These are phyloP conservation scores for Cytospora paraplurivora DNA, from an alignment of 2,329 filamentous ascomycete genomes.

Conservation along the genomic window DNA sequence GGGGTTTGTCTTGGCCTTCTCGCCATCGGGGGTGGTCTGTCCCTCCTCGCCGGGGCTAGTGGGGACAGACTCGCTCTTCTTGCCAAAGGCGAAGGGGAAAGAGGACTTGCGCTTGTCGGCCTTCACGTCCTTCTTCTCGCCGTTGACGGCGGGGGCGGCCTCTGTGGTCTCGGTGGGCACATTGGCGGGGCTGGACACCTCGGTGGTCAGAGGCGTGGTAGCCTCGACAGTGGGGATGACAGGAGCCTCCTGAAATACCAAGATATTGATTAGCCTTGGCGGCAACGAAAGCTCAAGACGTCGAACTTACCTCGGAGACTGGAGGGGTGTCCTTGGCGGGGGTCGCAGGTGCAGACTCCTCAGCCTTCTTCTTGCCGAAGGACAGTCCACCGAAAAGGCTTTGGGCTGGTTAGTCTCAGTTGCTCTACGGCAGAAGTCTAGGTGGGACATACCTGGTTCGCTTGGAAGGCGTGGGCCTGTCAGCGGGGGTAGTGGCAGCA, in stretches of 20 bases:
- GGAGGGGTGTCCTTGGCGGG: constrained; percentile 48
- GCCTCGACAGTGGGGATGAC: constrained; percentile 63
- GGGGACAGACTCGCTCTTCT: constrained; percentile 64
- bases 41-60: constrained; percentile 54
- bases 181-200: constrained; percentile 52
- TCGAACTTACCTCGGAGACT: constrained; percentile 43
- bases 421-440: background rate
- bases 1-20: constrained; percentile 55
- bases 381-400: constrained; percentile 59
- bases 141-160: constrained; percentile 48
- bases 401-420: constrained; percentile 26
- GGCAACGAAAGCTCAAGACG: too few species aligned
- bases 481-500: constrained; percentile 35
- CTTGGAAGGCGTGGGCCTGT: constrained; percentile 55
- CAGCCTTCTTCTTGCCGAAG: constrained; percentile 60
- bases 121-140: constrained; percentile 68
- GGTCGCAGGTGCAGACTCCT: constrained; percentile 46
- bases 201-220: constrained; percentile 57
- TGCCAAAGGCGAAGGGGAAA: constrained; percentile 71
- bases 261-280: too few species aligned
- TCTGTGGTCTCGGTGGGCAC: constrained; percentile 52
- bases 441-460: constrained; percentile 49
- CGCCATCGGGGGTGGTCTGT: constrained; percentile 40
- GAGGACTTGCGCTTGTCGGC: constrained; percentile 80
- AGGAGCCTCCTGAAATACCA: constrained; percentile 45